Evolutionary conservation across 2,329 filamentous ascomycete genomes (phyloP), one percentile per base, ranked within the genome.

Genomic region (Huntiella savannae): DNA sequence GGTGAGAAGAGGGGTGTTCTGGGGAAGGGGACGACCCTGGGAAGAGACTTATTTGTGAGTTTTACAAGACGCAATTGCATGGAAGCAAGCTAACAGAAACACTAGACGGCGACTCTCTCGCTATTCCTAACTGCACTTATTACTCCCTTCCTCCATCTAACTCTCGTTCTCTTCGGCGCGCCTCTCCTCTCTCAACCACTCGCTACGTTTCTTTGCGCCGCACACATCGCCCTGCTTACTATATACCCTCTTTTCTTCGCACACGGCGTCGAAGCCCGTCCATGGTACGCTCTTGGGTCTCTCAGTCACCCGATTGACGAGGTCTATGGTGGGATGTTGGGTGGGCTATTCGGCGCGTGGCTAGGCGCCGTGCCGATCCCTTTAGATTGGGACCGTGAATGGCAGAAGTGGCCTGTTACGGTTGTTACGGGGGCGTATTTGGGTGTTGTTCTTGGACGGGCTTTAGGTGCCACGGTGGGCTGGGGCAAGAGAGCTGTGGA

Each of bases 331-430:
- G 84, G 76, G 1, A 69, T 84, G 7, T 61, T 87, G n/a, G 91
- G 91, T 4, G 77, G 77, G 0, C 65, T 80, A 19, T 55, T 88
- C 1, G 91, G 91, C 4, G 85, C 84, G 36, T 96, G 91, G 91
- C 64, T 94, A 37, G 91, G 91, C 3, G 91, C 91, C 5, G 76
- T 96, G 45, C 91, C 92, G 0, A 96, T 98, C 54, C 91, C 91
- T 2, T 66, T 98, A 53, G 91, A 98, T 60, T 96, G 88, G 88
- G 91, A 98, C 60, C 77, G 91, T n/a, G 86, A 93, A 55, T 98
- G 91, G 91, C 91, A 98, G 72, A 83, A 80, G 60, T 98, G 88
- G 82, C 91, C 91, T 0, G 79, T 96, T 41, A 98, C 91, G 0
- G 82, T 98, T 49, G 63, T 96, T 4, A 77, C 74, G 2, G 91